Evolutionary conservation across 768 basidiomycete species (phyloP).

Genomic region (Kwoniella sp.): DNA sequence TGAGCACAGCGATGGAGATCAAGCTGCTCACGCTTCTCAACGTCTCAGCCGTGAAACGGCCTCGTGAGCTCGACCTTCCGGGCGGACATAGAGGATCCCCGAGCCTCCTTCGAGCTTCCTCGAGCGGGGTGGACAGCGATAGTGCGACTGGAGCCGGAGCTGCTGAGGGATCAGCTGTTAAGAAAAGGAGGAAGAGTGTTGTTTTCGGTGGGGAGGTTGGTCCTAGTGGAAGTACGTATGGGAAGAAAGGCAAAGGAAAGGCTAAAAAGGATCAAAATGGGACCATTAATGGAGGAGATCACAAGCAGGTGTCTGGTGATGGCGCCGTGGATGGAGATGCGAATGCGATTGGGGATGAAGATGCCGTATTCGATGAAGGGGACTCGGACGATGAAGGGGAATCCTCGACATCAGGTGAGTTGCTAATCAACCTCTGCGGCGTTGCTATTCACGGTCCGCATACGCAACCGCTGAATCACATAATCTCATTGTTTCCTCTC

Average conservation of each 20-base stretch:
- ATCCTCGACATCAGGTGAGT: slow-evolving; percentile 12
- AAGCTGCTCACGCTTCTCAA: slow-evolving; percentile 85
- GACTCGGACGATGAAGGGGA: slow-evolving; percentile 23
- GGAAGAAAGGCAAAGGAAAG: slow-evolving; percentile 37
- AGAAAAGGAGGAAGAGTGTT: slow-evolving; percentile 52
- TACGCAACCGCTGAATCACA: neutral
- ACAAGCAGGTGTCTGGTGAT: slow-evolving; percentile 9
- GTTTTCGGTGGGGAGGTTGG: slow-evolving; percentile 54
- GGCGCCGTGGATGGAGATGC: slow-evolving; percentile 12
- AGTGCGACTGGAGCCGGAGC: slow-evolving; percentile 1
- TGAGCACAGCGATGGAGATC: slow-evolving; percentile 51
- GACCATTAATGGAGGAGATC: slow-evolving; percentile 16
- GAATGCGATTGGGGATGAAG: slow-evolving; percentile 2
- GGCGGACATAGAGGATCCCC: slow-evolving; percentile 47
- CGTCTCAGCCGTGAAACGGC: slow-evolving; percentile 73
- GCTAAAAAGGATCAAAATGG: slow-evolving; percentile 19
- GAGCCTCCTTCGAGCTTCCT: slow-evolving; percentile 12
- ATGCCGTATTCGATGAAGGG: slow-evolving; percentile 13
- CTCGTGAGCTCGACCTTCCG: slow-evolving; percentile 47
- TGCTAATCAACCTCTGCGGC: slow-evolving; percentile 4
- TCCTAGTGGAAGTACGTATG: slow-evolving; percentile 51
- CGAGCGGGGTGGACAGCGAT: neutral
- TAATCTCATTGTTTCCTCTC: no score
- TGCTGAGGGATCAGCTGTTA: neutral
- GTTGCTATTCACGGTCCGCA: neutral